Evolutionary conservation across 2,329 filamentous ascomycete species (phyloP), one percentile per base, ranked within the genome.

Genomic region (Rhexocercosporidium sp.): DNA sequence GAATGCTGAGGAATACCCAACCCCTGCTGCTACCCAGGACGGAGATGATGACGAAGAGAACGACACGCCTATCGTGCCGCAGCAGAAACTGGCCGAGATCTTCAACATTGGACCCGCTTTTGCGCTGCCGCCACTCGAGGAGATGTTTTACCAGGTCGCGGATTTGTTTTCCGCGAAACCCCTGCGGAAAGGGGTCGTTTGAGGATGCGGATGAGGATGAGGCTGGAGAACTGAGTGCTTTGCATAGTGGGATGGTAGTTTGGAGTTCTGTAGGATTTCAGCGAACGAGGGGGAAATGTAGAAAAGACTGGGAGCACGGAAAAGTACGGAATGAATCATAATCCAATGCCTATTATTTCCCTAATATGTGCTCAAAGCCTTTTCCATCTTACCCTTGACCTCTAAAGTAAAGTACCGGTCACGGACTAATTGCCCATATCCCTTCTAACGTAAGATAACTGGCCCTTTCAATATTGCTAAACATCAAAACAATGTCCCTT

Each of bases 141-240:
- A 93, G 69, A 85, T 93, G 81, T 94, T 94, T 76, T 88, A 90
- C 77, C 87, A 89, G 77, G 89, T 95, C 46, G 86, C 90, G 14
- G 86, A 82, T 5, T 76, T 92, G 70, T 88, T 91, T 76, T 85
- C 86, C 1, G 81, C 85, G 68, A 90, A 87, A 77, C 83, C 86
- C 16, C 71, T 82, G 5, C 27, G 39, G 31, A 39, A 65, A n/a
- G 47, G 25, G 51, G 31, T 62, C 18, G 60, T 22, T 51, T 41
- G 18, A 44, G 46, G 6, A 20, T 9, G 44, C 5, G 34, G 12
- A 11, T 37, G 8, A 11, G 22, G 3, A 22, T 34, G 2, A 37
- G 37, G 5, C 18, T 37, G 59, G n/a, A 54, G 41, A 44, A 8
- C 41, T 20, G 16, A 20, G 14, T 44, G 41, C 39, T 25, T 34